Evolutionary conservation across 2,329 filamentous ascomycete species (phyloP).

Genomic region (Hymenoscyphus fructigenus): DNA sequence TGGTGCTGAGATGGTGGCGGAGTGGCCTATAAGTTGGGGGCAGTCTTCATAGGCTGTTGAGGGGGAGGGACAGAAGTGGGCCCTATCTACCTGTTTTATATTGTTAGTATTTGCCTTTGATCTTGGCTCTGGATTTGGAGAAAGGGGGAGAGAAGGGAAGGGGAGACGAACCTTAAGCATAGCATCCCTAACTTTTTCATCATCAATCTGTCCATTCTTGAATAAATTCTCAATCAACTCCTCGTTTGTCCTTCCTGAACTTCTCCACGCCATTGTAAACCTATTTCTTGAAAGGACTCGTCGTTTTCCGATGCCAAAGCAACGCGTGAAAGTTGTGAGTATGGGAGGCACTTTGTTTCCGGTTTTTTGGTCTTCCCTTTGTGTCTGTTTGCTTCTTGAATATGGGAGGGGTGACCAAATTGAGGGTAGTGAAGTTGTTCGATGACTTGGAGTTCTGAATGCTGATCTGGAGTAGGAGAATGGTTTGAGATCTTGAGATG

Average conservation of each 20-base stretch:
- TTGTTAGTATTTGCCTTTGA: no score
- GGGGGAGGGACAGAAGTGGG: constrained; percentile 75
- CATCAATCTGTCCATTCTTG: constrained; percentile 69
- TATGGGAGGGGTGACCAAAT: background rate
- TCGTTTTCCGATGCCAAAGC: background rate
- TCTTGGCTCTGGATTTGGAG: constrained; percentile 7
- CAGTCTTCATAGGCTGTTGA: constrained; percentile 68
- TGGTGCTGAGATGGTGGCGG: constrained; percentile 69
- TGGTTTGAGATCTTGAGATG: no score
- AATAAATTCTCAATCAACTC: constrained; percentile 78
- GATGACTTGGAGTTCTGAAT: background rate
- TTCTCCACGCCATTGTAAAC: constrained; percentile 90
- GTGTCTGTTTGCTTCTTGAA: background rate
- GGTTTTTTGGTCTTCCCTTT: background rate
- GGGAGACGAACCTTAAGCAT: constrained; percentile 63
- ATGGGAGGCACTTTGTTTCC: constrained; percentile 1
- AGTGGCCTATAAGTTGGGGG: constrained; percentile 66
- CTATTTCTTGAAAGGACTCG: background rate
- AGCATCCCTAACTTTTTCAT: constrained; percentile 69
- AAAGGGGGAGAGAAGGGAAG: background rate
- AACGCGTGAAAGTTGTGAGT: background rate
- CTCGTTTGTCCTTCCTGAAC: constrained; percentile 71
- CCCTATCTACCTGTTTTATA: constrained; percentile 72
- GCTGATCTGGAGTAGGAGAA: no score
- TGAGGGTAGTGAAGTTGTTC: no score